Percentiles rank a stretch among this genome's conserved stretches.
phyloP scores from a whole-genome alignment of 441 rosid genomes.

The Corymbia citriodora region DNA sequence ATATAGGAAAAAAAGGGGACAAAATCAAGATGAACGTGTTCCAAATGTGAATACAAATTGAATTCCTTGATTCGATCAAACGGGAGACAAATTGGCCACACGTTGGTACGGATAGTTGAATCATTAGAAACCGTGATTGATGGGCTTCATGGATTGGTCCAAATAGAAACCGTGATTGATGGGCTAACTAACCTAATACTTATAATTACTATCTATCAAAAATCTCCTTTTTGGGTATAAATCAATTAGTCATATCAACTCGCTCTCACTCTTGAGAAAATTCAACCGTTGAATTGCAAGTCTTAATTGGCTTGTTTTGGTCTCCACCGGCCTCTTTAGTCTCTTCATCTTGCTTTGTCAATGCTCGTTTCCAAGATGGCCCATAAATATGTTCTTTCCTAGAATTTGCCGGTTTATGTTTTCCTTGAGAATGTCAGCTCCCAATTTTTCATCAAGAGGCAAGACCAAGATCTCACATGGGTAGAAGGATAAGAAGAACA shows the following conservation, averaged over 20 bases:
- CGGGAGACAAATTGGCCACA: not conserved
- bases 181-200: not conserved
- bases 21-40: not conserved
- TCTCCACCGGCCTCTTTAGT: not conserved
- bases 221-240: not conserved
- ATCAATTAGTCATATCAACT: not conserved
- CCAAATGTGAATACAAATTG: not conserved
- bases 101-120: not conserved
- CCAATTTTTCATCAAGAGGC: not conserved
- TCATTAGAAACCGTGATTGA: not conserved
- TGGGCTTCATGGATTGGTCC: not conserved
- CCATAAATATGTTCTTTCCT: not conserved
- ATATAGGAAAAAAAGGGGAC: not conserved
- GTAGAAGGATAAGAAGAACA: conserved; percentile 26
- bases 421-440: not conserved
- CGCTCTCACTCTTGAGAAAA: not conserved
- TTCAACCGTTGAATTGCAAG: not conserved
- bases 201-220: not conserved
- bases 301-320: not conserved
- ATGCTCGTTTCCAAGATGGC: not conserved
- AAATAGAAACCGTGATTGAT: not conserved
- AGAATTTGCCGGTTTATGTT: not conserved
- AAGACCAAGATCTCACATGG: not conserved
- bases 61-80: not conserved
- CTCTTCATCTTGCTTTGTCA: not conserved